These are phyloP conservation scores for Linum lewisii DNA, from an alignment of 345 rosid species.

Conservation along the genomic window DNA sequence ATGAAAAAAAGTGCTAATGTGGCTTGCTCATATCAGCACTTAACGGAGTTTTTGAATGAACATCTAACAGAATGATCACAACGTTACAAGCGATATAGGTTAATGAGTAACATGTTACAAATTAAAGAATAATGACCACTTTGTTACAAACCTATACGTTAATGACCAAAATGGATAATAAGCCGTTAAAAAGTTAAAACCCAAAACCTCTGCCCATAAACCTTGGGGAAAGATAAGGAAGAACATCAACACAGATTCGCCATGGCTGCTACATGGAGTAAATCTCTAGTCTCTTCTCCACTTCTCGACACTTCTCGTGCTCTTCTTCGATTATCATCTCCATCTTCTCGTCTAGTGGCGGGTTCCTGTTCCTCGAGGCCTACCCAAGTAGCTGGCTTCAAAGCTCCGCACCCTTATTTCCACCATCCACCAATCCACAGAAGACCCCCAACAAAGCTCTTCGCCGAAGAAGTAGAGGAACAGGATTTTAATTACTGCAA, in stretches of 20 bases:
- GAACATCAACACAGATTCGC: neutral
- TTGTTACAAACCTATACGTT: too few relatives aligned
- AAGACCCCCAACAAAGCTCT: constrained; percentile 10
- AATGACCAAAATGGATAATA: too few relatives aligned
- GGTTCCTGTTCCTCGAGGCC: constrained; percentile 5
- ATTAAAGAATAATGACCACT: too few relatives aligned
- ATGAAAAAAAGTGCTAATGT: too few relatives aligned
- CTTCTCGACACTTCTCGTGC: neutral
- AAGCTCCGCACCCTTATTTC: constrained; percentile 12
- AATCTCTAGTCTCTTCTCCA: neutral
- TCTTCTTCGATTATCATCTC: neutral
- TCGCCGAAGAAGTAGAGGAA: constrained; percentile 52
- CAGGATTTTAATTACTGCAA: constrained; percentile 22
- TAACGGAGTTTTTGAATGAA: too few relatives aligned
- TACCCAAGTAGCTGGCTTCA: neutral
- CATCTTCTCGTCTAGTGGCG: neutral
- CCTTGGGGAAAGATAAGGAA: neutral
- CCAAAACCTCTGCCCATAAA: too few relatives aligned
- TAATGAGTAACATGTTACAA: too few relatives aligned
- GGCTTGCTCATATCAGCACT: too few relatives aligned
- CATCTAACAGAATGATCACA: too few relatives aligned
- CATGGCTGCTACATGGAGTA: neutral
- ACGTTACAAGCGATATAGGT: too few relatives aligned
- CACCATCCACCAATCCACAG: constrained; percentile 14
- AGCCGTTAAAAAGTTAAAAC: too few relatives aligned